phyloP scores from a whole-genome alignment of 2,329 filamentous ascomycete species.

The Byssothecium circinans region DNA sequence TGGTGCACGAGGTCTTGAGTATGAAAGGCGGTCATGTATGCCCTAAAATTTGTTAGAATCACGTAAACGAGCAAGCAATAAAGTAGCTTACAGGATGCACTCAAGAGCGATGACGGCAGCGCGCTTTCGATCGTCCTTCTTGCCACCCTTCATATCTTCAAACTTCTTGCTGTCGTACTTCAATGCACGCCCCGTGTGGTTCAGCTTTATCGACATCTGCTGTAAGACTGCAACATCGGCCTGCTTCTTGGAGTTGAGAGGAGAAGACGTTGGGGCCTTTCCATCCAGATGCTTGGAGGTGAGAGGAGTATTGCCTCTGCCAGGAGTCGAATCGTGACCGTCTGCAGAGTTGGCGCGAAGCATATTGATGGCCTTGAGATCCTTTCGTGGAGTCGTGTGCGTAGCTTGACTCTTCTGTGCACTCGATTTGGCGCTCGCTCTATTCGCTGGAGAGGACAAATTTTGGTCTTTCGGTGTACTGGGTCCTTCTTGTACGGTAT shows the following conservation, averaged over 20 bases:
- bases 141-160: slow-evolving; percentile 25
- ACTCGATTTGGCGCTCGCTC: slow-evolving; percentile 29
- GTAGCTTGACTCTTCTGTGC: slow-evolving; percentile 32
- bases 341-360: slow-evolving; percentile 39
- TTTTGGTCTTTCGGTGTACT: slow-evolving; percentile 34
- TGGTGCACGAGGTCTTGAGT: slow-evolving; percentile 34
- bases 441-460: slow-evolving; percentile 27
- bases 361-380: slow-evolving; percentile 39
- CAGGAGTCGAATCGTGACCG: slow-evolving; percentile 39
- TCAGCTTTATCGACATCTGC: slow-evolving; percentile 44
- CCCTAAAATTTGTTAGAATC: slow-evolving; percentile 30
- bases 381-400: slow-evolving; percentile 41
- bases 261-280: slow-evolving; percentile 35
- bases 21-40: slow-evolving; percentile 44
- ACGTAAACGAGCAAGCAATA: neutral
- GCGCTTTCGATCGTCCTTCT: slow-evolving; percentile 40
- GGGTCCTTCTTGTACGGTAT: slow-evolving; percentile 33
- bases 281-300: slow-evolving; percentile 23
- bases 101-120: slow-evolving; percentile 49
- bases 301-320: slow-evolving; percentile 34
- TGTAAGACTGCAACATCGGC: slow-evolving; percentile 42
- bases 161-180: slow-evolving; percentile 50
- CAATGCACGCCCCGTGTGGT: slow-evolving; percentile 48
- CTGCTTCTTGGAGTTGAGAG: slow-evolving; percentile 33
- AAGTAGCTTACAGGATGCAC: slow-evolving; percentile 43